Evolutionary conservation across 202 grass and related monocot genomes (phyloP).

Genomic region (Hordeum pubiflorum): DNA sequence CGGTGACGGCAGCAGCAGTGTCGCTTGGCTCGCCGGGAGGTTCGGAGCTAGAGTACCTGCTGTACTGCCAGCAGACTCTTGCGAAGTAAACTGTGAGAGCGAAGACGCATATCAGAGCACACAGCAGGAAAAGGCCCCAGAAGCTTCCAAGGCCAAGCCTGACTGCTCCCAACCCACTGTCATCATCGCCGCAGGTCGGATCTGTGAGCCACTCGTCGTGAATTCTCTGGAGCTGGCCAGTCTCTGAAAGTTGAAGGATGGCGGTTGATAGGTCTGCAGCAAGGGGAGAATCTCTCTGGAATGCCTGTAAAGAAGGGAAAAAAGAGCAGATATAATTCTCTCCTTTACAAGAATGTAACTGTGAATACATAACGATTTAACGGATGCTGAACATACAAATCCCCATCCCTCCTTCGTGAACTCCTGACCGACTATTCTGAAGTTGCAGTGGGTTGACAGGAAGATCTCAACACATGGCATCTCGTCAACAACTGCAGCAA

Average conservation of each 20-base stretch:
- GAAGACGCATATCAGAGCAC: constrained; percentile 48
- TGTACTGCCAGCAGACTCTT: constrained; percentile 52
- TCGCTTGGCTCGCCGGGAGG: not conserved
- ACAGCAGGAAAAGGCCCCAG: constrained; percentile 80
- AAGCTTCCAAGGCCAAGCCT: constrained; percentile 68
- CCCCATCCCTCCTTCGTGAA: constrained; percentile 97
- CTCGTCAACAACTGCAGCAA: constrained; percentile 88
- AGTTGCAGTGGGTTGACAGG: constrained; percentile 64
- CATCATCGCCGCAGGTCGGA: constrained; percentile 37
- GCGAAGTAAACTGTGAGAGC: constrained; percentile 53
- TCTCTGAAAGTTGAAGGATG: constrained; percentile 82
- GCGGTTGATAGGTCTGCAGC: constrained; percentile 75
- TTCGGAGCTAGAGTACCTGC: constrained; percentile 32
- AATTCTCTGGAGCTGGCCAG: constrained; percentile 69
- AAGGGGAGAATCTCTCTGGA: constrained; percentile 85
- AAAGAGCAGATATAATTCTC: not conserved
- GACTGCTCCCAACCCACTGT: constrained; percentile 32
- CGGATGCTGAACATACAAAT: constrained; percentile 60
- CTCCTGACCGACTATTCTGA: constrained; percentile 65
- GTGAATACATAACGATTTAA: not conserved
- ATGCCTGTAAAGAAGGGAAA: constrained; percentile 40
- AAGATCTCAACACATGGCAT: constrained; percentile 65
- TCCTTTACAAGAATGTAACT: not conserved
- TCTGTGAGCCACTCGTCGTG: constrained; percentile 58
- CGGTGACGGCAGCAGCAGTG: not conserved